Evolutionary conservation across 2,329 filamentous ascomycete species (phyloP), one percentile per base, ranked within the genome.

Genomic region (Tolypocladium nubicola): DNA sequence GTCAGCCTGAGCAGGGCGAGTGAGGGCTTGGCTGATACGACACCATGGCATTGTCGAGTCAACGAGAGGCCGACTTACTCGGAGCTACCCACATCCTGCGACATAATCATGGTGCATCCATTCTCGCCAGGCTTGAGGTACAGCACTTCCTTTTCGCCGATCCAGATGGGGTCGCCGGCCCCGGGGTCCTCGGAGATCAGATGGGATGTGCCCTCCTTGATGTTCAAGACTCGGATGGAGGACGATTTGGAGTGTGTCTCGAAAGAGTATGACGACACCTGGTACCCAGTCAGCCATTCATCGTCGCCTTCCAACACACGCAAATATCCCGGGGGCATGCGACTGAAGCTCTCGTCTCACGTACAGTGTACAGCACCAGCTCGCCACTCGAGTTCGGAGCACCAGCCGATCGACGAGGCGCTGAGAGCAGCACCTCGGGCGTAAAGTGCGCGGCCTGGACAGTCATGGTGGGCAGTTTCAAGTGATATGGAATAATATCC

Each of bases 181-280:
- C 79, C 78, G 30, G 78, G 67, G 61, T 89, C 83, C 55, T 87
- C 80, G 52, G 83, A 86, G 13, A 96, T 75, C 14, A 85, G 71
- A 4, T 77, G 82, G 4, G 86, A 86, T 54, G 86, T 78, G 39
- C 87, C 86, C 9, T 81, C 83, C 52, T 79, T 74, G 58, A 91
- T 78, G 63, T 93, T 84, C 45, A 96, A 74, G 33, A 93, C 71
- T 21, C 86, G 82, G 63, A 88, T 85, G 73, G 91, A 86, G 59
- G 76, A 79, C 6, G 79, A 81, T 67, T 86, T 87, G 52, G 79
- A 78, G 68, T 95, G 90, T 0, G 82, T 79, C 43, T 87, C 78
- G 70, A 96, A 96, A 6, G 85, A 92, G 71, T 96, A 96, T 1
- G 86, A 84, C 0, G 87, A 89, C 19, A 85, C 76, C 70, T 85